Evolutionary conservation across 306 rosid genomes (phyloP), one percentile per base, ranked within the genome.

Genomic region (Inga oerstediana): DNA sequence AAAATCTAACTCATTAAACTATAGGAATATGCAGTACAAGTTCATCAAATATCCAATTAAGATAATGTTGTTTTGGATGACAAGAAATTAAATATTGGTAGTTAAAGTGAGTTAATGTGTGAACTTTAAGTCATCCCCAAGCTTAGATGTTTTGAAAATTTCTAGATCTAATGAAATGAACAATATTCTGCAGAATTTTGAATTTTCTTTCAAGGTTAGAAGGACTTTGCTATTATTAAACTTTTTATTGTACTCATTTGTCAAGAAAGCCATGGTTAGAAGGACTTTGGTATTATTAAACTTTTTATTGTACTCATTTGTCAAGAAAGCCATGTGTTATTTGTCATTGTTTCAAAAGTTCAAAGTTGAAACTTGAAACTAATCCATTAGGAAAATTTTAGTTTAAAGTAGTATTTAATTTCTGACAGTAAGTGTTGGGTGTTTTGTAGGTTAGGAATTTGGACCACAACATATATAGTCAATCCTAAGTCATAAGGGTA

Each of bases 1-100:
- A 79, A 73, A 82, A 76, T 66, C 88, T 82, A 75, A 49, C 62
- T 35, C 75, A 56, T 67, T 67, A 84, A 81, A 72, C 32, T 79
- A 77, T 27, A 70, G 10, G 66, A 24, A 46, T 48, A 65, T 39
- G 41, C 13, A 30, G 67, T 17, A 20, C 73, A 44, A 80, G 49
- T 85, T 72, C 76, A 87, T 75, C 76, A 87, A 72, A 81, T 39
- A 6, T 75, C 48, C 58, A 79, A 79, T 88, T 88, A 77, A 85
- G 92, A 85, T 80, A 87, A 87, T 44, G 45, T 70, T 44, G 76
- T 54, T 75, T 72, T 71, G 79, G 46, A 52, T 67, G 81, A 19
- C 72, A 82, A 82, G 77, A 77, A 83, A 24, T 62, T 62, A 62
- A 81, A 81, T 71, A 67, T 67, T 81, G 69, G 83, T 65, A 41